Percentiles rank a stretch among this genome's conserved stretches.
Evolutionary conservation across 352 stramenopile genomes (phyloP).

Genomic region (Phytopythium helicoides): DNA sequence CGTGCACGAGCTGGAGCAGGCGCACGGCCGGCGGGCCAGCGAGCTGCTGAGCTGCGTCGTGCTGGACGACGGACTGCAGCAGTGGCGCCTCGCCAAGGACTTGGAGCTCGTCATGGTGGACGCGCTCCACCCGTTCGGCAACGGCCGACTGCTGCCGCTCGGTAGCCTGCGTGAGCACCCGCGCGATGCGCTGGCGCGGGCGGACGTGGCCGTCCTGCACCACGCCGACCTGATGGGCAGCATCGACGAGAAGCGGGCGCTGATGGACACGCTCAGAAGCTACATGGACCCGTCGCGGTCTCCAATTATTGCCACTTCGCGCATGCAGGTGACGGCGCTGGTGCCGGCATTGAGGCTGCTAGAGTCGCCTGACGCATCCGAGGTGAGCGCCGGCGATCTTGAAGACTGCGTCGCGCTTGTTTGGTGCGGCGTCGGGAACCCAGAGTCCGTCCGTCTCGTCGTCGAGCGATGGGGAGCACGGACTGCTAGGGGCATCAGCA

Average conservation of each 20-base stretch:
- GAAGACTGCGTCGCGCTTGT: conserved; percentile 28
- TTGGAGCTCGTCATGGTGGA: conserved; percentile 76
- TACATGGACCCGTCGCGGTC: conserved; percentile 7
- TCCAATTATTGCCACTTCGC: conserved; percentile 44
- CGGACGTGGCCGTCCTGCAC: conserved; percentile 59
- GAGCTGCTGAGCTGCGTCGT: conserved; percentile 37
- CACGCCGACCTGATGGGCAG: conserved; percentile 43
- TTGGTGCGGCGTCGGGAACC: conserved; percentile 67
- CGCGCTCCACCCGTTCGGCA: conserved; percentile 63
- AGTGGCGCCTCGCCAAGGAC: conserved; percentile 60
- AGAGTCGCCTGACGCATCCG: neutral
- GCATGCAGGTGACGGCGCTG: conserved; percentile 40
- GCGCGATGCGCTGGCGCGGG: conserved; percentile 33
- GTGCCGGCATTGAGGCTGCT: conserved; percentile 9
- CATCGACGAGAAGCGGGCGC: conserved; percentile 2
- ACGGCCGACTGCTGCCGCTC: conserved; percentile 47
- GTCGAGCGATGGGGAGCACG: conserved; percentile 22
- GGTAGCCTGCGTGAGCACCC: conserved; percentile 56
- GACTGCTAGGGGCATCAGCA: neutral
- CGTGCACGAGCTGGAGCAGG: conserved; percentile 11
- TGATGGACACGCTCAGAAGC: conserved; percentile 14
- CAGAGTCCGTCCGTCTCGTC: conserved; percentile 46
- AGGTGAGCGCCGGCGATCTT: conserved; percentile 3
- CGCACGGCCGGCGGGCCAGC: neutral
- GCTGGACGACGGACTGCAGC: conserved; percentile 68